Conservation (phyloP, 805 yeast species). For the Metschnikowia cerradonensis region DNA sequence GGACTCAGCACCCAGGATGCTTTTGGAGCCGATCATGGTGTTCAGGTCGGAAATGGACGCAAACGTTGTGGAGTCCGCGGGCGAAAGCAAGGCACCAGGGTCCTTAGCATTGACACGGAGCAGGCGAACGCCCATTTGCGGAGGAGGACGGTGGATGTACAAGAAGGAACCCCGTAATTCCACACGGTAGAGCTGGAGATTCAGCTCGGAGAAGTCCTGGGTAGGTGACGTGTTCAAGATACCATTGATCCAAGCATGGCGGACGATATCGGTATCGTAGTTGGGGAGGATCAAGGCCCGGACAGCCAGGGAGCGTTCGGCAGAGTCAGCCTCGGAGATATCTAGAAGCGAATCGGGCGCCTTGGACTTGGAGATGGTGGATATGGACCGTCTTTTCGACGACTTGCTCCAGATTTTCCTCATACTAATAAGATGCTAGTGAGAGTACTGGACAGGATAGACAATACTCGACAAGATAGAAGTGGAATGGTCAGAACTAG, state of each 20-base stretch:
- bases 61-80: neutral
- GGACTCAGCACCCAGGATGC: neutral
- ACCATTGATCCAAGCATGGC: slow-evolving; percentile 38
- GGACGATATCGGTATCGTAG: slow-evolving; percentile 29
- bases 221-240: slow-evolving; percentile 31
- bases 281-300: slow-evolving; percentile 24
- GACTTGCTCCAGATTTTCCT: slow-evolving; percentile 18
- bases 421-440: slow-evolving; percentile 4
- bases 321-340: slow-evolving; percentile 4
- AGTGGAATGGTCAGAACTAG: too few relatives aligned
- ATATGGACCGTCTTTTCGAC: slow-evolving; percentile 16
- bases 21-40: neutral
- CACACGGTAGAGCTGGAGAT: slow-evolving; percentile 17
- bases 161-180: slow-evolving; percentile 62
- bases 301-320: slow-evolving; percentile 11
- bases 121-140: slow-evolving; percentile 16
- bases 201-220: slow-evolving; percentile 23
- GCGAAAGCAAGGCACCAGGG: neutral
- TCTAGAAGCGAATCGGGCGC: slow-evolving; percentile 4
- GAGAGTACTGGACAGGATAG: too few relatives aligned
- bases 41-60: neutral
- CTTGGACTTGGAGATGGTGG: slow-evolving; percentile 5
- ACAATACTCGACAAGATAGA: too few relatives aligned
- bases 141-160: slow-evolving; percentile 42
- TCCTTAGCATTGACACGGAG: slow-evolving; percentile 9